These are phyloP conservation scores for Pleoardoris graminearum DNA, from an alignment of 2,329 filamentous ascomycete species.

Conservation along the genomic window DNA sequence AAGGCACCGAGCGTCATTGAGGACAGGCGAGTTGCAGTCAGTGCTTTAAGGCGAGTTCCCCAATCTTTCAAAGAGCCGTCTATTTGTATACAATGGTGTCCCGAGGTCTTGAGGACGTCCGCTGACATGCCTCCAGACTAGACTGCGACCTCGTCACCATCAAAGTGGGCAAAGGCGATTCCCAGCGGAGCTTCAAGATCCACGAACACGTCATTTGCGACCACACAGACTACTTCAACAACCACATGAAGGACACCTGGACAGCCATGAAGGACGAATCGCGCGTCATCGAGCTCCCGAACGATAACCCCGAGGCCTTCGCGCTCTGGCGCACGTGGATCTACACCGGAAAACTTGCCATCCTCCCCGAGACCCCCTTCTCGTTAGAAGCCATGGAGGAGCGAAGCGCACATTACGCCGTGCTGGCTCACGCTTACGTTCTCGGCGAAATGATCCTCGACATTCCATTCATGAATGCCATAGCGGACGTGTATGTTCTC, in stretches of 20 bases:
- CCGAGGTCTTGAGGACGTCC: too few relatives aligned
- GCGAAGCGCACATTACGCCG: constrained; percentile 11
- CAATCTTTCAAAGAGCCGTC: too few relatives aligned
- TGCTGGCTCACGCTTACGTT: constrained; percentile 22
- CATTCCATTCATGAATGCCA: constrained; percentile 21
- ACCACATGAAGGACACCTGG: constrained; percentile 25
- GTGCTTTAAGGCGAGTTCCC: constrained; percentile 11
- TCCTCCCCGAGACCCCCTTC: not conserved
- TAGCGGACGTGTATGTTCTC: constrained; percentile 18
- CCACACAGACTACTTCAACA: constrained; percentile 19
- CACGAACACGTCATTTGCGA: constrained; percentile 24
- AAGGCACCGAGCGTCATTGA: constrained; percentile 5
- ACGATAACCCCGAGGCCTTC: constrained; percentile 15
- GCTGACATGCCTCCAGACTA: constrained; percentile 7
- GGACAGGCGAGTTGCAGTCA: constrained; percentile 5
- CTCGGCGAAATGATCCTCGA: constrained; percentile 23
- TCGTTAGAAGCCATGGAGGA: not conserved
- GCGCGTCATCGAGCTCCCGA: constrained; percentile 12
- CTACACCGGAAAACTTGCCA: constrained; percentile 14
- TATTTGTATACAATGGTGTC: too few relatives aligned
- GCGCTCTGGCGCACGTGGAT: constrained; percentile 15
- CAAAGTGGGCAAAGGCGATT: constrained; percentile 11
- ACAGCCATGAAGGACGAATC: constrained; percentile 11
- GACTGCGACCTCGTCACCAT: constrained; percentile 18
- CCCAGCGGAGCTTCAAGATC: constrained; percentile 19